Conservation (phyloP, 176 grass and related monocot genomes). For the Dendrocalamus sinicus region DNA sequence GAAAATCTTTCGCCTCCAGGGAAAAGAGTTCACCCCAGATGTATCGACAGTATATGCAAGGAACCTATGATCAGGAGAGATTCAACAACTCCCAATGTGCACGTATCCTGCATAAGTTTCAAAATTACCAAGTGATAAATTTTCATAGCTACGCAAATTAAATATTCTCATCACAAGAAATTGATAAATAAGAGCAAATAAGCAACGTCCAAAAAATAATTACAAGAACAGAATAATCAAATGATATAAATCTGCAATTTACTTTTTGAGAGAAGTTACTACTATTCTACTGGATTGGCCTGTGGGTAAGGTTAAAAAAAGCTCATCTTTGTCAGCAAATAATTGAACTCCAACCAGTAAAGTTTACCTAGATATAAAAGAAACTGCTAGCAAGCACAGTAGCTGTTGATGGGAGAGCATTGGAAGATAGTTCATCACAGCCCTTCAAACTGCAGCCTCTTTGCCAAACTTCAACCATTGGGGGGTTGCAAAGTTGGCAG, state of each 20-base stretch:
- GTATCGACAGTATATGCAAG: too few relatives aligned
- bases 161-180: too few relatives aligned
- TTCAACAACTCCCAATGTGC: too few relatives aligned
- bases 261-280: neutral
- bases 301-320: neutral
- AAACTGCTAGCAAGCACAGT: constrained; percentile 80
- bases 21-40: too few relatives aligned
- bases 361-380: constrained; percentile 90
- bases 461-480: constrained; percentile 96
- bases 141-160: too few relatives aligned
- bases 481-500: constrained; percentile 96
- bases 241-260: neutral
- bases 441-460: constrained; percentile 87
- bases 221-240: too few relatives aligned
- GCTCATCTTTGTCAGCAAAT: neutral
- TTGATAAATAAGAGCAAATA: too few relatives aligned
- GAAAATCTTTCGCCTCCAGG: too few relatives aligned
- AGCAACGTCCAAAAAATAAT: too few relatives aligned
- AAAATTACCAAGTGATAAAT: too few relatives aligned
- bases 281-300: neutral
- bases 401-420: constrained; percentile 98
- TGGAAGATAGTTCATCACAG: constrained; percentile 89
- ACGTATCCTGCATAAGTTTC: too few relatives aligned
- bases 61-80: too few relatives aligned
- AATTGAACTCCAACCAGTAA: neutral